Evolutionary conservation across 148 eudicot species (phyloP).

Genomic region (Rhododendron griersonianum): DNA sequence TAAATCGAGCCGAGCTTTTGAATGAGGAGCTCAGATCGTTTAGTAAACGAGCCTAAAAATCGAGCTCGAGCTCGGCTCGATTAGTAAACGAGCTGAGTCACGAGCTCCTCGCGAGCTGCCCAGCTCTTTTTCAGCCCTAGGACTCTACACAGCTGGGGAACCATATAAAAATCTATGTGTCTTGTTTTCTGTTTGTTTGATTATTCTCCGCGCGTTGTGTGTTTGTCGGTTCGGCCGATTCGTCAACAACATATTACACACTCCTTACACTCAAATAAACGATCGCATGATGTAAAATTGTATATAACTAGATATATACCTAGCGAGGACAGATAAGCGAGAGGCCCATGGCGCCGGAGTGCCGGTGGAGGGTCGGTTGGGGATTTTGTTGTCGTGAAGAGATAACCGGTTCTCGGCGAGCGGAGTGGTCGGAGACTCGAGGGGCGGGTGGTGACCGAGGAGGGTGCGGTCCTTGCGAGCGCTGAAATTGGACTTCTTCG

Average conservation of each 20-base stretch:
- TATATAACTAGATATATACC: constrained; percentile 25
- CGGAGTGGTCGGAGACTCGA: constrained; percentile 56
- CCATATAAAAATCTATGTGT: background rate
- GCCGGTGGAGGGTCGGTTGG: constrained; percentile 79
- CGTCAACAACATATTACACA: background rate
- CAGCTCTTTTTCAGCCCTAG: background rate
- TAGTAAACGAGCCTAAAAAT: too few relatives aligned
- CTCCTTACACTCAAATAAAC: background rate
- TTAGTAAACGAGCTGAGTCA: too few relatives aligned
- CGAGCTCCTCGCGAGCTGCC: too few relatives aligned
- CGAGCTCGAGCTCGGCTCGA: too few relatives aligned
- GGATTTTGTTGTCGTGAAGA: constrained; percentile 20
- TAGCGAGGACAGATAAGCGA: constrained; percentile 76
- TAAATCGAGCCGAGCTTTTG: too few relatives aligned
- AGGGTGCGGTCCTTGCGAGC: constrained; percentile 27
- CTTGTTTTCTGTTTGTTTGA: background rate
- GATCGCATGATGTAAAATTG: background rate
- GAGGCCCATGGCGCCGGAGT: constrained; percentile 97
- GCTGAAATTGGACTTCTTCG: constrained; percentile 39
- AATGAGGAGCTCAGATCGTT: too few relatives aligned
- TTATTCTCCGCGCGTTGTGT: background rate
- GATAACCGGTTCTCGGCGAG: constrained; percentile 23
- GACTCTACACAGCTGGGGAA: background rate
- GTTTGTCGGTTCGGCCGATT: background rate
- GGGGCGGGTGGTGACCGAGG: background rate